Percentiles rank a stretch among this genome's conserved stretches.
phyloP scores from a whole-genome alignment of 768 basidiomycete genomes.

The Auriscalpium microsporum region DNA sequence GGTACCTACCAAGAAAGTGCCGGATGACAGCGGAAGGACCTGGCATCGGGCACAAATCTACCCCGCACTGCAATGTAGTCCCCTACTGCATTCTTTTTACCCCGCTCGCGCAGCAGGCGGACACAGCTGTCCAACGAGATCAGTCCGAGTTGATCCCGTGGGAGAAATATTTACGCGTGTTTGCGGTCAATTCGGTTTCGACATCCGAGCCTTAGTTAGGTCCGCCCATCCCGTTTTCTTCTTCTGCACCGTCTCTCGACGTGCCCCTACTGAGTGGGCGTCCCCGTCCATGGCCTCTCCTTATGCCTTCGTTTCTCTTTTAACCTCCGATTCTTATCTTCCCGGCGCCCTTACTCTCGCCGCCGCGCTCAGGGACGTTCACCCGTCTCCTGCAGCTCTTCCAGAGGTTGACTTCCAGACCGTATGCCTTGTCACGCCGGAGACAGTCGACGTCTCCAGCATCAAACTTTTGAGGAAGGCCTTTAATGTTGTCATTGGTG shows the following conservation, averaged over 20 bases:
- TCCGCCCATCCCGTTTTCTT: not conserved
- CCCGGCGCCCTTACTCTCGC: slow-evolving; percentile 85
- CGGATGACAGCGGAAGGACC: too few relatives aligned
- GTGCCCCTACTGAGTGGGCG: slow-evolving; percentile 15
- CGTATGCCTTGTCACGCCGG: slow-evolving; percentile 90
- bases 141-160: not conserved
- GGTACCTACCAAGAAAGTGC: too few relatives aligned
- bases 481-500: slow-evolving; percentile 83
- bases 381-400: slow-evolving; percentile 46
- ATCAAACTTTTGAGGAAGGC: slow-evolving; percentile 72
- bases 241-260: slow-evolving; percentile 8
- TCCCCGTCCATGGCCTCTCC: slow-evolving; percentile 44
- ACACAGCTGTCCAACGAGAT: not conserved
- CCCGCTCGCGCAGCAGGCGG: too few relatives aligned
- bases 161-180: not conserved
- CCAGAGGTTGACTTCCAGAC: slow-evolving; percentile 68
- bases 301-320: slow-evolving; percentile 85
- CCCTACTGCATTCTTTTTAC: too few relatives aligned
- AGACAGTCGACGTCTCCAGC: slow-evolving; percentile 77
- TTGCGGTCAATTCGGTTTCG: not conserved
- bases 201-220: not conserved
- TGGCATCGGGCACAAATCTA: too few relatives aligned
- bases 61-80: too few relatives aligned
- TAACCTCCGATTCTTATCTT: slow-evolving; percentile 88
- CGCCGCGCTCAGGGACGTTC: slow-evolving; percentile 76